phyloP scores from a whole-genome alignment of 345 rosid species.

The Mangifera indica region DNA sequence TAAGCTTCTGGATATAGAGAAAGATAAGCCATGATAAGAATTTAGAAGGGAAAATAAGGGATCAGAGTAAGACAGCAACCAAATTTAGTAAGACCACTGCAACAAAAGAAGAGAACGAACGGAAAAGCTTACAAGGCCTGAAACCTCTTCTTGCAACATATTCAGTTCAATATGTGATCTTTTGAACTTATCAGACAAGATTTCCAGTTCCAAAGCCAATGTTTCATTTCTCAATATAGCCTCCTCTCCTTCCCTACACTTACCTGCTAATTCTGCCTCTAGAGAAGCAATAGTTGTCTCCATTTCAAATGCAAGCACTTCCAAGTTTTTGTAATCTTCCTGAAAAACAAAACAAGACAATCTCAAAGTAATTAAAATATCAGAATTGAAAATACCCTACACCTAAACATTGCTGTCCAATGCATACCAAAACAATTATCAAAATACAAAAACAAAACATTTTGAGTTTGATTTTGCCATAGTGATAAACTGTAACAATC shows the following conservation, averaged over 20 bases:
- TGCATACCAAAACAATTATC: neutral
- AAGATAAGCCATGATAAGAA: constrained; percentile 12
- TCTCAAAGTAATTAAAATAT: constrained; percentile 8
- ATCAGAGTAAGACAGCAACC: constrained; percentile 14
- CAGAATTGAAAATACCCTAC: constrained; percentile 15
- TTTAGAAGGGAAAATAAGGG: neutral
- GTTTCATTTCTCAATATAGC: constrained; percentile 44
- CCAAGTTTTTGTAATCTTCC: constrained; percentile 77
- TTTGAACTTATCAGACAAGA: constrained; percentile 42
- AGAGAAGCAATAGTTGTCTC: constrained; percentile 82
- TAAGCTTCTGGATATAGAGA: constrained; percentile 44
- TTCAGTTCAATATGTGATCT: constrained; percentile 49
- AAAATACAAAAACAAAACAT: neutral
- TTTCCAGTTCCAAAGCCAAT: constrained; percentile 56
- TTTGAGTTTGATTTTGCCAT: neutral
- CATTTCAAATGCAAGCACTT: constrained; percentile 90
- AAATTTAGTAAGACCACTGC: neutral
- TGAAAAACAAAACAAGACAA: constrained; percentile 29
- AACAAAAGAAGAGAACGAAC: constrained; percentile 2
- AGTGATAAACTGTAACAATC: neutral
- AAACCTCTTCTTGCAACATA: constrained; percentile 51
- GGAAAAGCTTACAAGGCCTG: constrained; percentile 46
- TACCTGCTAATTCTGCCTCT: constrained; percentile 66
- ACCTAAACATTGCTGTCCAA: constrained; percentile 16
- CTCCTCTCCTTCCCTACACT: constrained; percentile 55